Percentiles rank a stretch among this genome's conserved stretches.
These are phyloP conservation scores for Candida glucosophila DNA, from an alignment of 1,139 yeast species.

Conservation along the genomic window DNA sequence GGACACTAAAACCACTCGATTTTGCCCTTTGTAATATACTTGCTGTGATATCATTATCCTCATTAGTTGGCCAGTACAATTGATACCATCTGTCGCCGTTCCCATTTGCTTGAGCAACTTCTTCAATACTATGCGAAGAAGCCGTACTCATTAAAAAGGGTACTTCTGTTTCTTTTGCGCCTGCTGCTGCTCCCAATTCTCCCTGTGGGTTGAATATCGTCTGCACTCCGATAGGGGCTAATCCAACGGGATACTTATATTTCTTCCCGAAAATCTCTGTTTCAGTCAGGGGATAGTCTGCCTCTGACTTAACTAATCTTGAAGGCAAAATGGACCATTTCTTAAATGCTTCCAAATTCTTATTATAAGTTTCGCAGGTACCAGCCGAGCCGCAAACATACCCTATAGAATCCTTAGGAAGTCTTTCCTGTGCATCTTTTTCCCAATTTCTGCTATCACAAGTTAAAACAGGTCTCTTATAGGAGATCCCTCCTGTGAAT, in stretches of 20 bases:
- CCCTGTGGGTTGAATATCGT: slow-evolving; percentile 12
- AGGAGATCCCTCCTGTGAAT: neutral
- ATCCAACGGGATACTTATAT: slow-evolving; percentile 3
- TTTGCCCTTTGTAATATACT: slow-evolving; percentile 11
- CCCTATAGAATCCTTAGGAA: slow-evolving; percentile 1
- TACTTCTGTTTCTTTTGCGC: slow-evolving; percentile 10
- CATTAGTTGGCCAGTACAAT: slow-evolving; percentile 14
- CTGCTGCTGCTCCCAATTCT: slow-evolving; percentile 12
- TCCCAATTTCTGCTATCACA: slow-evolving; percentile 1
- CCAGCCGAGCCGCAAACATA: slow-evolving; percentile 2
- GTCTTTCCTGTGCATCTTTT: slow-evolving; percentile 1
- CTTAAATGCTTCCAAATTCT: slow-evolving; percentile 1
- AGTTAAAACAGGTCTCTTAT: neutral
- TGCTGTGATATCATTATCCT: slow-evolving; percentile 10
- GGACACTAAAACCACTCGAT: slow-evolving; percentile 9
- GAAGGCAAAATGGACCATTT: slow-evolving; percentile 2
- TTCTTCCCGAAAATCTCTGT: slow-evolving; percentile 2
- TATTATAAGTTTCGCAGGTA: slow-evolving; percentile 2
- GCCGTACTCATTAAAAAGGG: slow-evolving; percentile 14
- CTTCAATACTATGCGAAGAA: slow-evolving; percentile 11
- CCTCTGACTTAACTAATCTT: slow-evolving; percentile 1
- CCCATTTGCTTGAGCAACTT: slow-evolving; percentile 12
- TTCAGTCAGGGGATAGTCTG: neutral
- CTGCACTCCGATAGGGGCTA: slow-evolving; percentile 16
- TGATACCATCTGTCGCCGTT: slow-evolving; percentile 13